These are phyloP conservation scores for Ananas comosus DNA, from an alignment of 176 grass and related monocot genomes.

Conservation along the genomic window DNA sequence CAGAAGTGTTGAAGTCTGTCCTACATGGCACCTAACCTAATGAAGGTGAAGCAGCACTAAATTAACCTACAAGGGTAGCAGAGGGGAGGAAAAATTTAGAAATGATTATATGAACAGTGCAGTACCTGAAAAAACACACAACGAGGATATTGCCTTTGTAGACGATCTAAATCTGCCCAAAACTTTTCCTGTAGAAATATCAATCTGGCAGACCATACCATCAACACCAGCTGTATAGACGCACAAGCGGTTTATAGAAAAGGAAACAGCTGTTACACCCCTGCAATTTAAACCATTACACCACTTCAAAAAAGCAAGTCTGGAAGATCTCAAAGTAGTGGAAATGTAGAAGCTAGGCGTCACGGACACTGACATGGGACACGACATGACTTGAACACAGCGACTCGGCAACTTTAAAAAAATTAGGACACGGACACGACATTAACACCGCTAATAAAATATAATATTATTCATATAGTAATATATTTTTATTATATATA, in stretches of 20 bases:
- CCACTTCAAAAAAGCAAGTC: too few species aligned
- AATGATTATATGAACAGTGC: not conserved
- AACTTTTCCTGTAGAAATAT: constrained; percentile 41
- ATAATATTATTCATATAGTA: too few species aligned
- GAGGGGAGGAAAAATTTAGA: not conserved
- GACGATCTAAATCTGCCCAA: constrained; percentile 55
- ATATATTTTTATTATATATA: too few species aligned
- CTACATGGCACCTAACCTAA: not conserved
- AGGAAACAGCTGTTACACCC: constrained; percentile 68
- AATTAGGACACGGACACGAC: too few species aligned
- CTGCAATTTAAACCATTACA: constrained; percentile 24
- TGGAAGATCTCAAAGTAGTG: too few species aligned
- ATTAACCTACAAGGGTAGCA: not conserved
- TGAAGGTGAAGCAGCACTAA: not conserved
- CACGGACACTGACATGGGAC: too few species aligned
- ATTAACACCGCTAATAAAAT: too few species aligned
- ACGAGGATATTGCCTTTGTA: constrained; percentile 68
- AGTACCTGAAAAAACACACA: constrained; percentile 83
- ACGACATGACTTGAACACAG: too few species aligned
- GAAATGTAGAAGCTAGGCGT: too few species aligned
- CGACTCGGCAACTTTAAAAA: too few species aligned
- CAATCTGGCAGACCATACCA: constrained; percentile 92
- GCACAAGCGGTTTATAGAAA: constrained; percentile 31
- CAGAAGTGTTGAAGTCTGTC: too few species aligned
- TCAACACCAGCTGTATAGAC: constrained; percentile 72